Percentiles rank a stretch among this genome's conserved stretches.
Evolutionary conservation across 78 protist species (phyloP).

Genomic region (Tieghemostelium lacteum): DNA sequence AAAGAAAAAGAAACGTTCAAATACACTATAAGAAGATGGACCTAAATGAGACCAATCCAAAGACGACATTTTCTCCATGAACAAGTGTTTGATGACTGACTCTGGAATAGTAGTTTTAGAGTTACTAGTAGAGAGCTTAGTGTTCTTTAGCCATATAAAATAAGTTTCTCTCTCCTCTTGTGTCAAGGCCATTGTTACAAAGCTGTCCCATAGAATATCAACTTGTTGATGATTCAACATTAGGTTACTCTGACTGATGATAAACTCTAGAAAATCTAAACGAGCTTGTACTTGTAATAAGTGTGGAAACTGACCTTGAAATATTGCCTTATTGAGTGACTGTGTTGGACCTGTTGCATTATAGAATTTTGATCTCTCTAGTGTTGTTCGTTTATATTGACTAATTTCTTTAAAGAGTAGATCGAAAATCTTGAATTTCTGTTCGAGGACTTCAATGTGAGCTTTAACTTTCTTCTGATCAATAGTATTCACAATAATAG

Average conservation of each 20-base stretch:
- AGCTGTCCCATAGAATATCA: slow-evolving; percentile 63
- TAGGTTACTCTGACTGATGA: slow-evolving; percentile 41
- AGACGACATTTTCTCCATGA: slow-evolving; percentile 68
- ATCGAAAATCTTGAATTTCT: slow-evolving; percentile 47
- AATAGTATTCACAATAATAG: slow-evolving; percentile 28
- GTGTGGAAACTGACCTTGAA: slow-evolving; percentile 63
- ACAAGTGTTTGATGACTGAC: slow-evolving; percentile 38
- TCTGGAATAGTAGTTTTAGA: slow-evolving; percentile 47
- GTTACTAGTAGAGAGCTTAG: slow-evolving; percentile 14
- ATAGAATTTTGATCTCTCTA: neutral
- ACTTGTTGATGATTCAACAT: slow-evolving; percentile 71
- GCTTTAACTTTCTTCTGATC: slow-evolving; percentile 33
- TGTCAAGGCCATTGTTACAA: slow-evolving; percentile 44
- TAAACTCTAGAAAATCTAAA: slow-evolving; percentile 60
- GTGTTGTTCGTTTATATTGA: slow-evolving; percentile 1
- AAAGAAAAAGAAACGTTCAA: slow-evolving; percentile 61
- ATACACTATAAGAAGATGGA: slow-evolving; percentile 45
- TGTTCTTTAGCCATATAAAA: slow-evolving; percentile 64
- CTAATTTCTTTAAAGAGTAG: slow-evolving; percentile 49
- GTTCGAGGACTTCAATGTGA: slow-evolving; percentile 33
- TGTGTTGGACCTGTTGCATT: neutral
- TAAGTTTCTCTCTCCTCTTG: slow-evolving; percentile 57
- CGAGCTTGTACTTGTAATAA: slow-evolving; percentile 44
- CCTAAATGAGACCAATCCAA: slow-evolving; percentile 57
- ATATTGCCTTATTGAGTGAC: slow-evolving; percentile 1